Evolutionary conservation across 2,329 filamentous ascomycete genomes (phyloP).

Genomic region (Nectriaceae sp.): DNA sequence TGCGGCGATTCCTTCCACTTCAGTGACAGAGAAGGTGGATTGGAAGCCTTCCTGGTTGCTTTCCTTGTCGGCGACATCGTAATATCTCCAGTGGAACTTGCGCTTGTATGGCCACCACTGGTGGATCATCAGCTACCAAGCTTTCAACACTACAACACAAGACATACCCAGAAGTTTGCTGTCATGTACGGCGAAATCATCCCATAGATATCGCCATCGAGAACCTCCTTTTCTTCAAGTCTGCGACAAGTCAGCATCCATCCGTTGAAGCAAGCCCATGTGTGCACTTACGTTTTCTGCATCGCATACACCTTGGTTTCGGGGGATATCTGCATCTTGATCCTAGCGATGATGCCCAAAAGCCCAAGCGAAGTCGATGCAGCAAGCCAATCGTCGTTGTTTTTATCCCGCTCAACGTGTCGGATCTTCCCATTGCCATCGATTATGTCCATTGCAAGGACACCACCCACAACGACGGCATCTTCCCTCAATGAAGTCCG

Average conservation of each 20-base stretch:
- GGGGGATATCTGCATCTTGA: conserved; percentile 52
- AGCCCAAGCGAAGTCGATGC: conserved; percentile 53
- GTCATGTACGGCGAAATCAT: conserved; percentile 53
- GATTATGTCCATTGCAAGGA: conserved; percentile 49
- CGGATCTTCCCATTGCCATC: conserved; percentile 48
- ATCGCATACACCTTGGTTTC: conserved; percentile 54
- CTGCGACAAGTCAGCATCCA: conserved; percentile 25
- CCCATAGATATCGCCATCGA: conserved; percentile 51
- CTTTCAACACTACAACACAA: not conserved
- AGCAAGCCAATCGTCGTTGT: conserved; percentile 51
- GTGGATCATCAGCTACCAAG: conserved; percentile 2
- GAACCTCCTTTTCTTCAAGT: conserved; percentile 47
- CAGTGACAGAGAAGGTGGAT: conserved; percentile 52
- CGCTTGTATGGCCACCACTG: conserved; percentile 54
- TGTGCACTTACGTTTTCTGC: conserved; percentile 45
- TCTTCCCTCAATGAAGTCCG: conserved; percentile 49
- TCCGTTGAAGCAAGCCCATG: not conserved
- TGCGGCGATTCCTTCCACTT: conserved; percentile 43
- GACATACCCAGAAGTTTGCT: conserved; percentile 50
- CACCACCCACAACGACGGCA: conserved; percentile 52
- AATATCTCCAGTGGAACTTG: conserved; percentile 56
- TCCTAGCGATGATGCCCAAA: conserved; percentile 48
- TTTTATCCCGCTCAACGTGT: conserved; percentile 42
- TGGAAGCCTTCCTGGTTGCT: conserved; percentile 51
- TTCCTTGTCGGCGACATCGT: conserved; percentile 45